Evolutionary conservation across 257 asterid genomes (phyloP).

Genomic region (Marsdenia floribunda): DNA sequence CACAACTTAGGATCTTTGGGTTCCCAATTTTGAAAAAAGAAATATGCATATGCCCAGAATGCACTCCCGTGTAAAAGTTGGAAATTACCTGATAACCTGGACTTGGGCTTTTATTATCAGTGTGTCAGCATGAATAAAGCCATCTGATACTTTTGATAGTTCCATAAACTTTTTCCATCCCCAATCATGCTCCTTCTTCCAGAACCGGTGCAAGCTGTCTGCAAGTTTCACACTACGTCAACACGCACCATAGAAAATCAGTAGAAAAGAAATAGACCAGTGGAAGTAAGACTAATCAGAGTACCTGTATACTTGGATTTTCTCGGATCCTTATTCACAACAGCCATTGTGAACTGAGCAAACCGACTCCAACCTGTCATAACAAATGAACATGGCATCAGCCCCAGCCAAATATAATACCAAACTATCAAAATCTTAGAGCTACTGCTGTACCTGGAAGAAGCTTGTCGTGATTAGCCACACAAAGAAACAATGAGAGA

Average conservation of each 20-base stretch:
- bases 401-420: neutral
- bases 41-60: neutral
- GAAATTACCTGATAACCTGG: constrained; percentile 77
- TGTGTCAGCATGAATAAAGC: constrained; percentile 81
- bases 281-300: constrained; percentile 8
- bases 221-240: constrained; percentile 18
- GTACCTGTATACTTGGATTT: constrained; percentile 90
- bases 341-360: constrained; percentile 93
- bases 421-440: neutral
- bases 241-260: constrained; percentile 2
- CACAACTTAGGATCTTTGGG: neutral
- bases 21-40: neutral
- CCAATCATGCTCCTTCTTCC: constrained; percentile 99
- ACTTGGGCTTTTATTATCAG: constrained; percentile 91
- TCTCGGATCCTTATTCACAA: constrained; percentile 90
- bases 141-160: constrained; percentile 79
- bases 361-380: constrained; percentile 89
- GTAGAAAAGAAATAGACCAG: neutral
- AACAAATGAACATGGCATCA: constrained; percentile 13
- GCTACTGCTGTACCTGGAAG: constrained; percentile 58
- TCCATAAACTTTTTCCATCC: constrained; percentile 99
- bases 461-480: constrained; percentile 96
- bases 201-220: constrained; percentile 92
- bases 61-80: neutral
- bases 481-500: constrained; percentile 91